phyloP scores from a whole-genome alignment of 1,139 yeast genomes.

The Komagataea norvegica region DNA sequence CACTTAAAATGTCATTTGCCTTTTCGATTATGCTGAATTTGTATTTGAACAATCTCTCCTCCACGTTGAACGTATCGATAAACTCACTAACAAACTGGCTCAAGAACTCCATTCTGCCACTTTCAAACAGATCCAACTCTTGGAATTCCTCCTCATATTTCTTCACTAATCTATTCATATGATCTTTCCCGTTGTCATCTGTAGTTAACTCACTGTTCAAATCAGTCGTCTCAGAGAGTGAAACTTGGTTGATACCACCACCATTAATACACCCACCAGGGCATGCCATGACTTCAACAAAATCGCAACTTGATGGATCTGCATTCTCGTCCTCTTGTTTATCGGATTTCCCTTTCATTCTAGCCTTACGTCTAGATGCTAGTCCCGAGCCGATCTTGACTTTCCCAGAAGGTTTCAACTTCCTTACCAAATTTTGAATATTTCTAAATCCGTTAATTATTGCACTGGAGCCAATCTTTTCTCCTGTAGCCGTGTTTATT shows the following conservation, averaged over 20 bases:
- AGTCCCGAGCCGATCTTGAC: conserved; percentile 27
- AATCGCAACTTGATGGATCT: conserved; percentile 69
- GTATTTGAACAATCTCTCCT: conserved; percentile 41
- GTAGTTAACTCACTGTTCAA: conserved; percentile 15
- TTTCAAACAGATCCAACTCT: conserved; percentile 17
- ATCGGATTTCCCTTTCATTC: conserved; percentile 16
- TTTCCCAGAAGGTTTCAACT: conserved; percentile 49
- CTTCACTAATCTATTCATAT: conserved; percentile 14
- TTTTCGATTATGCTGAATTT: conserved; percentile 44
- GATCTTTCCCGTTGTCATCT: conserved; percentile 17
- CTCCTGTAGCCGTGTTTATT: conserved; percentile 30
- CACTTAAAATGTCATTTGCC: conserved; percentile 42
- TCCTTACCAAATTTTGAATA: conserved; percentile 87
- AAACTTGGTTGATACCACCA: conserved; percentile 75
- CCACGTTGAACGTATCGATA: conserved; percentile 37
- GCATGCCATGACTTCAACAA: conserved; percentile 96
- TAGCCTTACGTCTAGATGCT: conserved; percentile 31
- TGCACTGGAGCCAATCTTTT: conserved; percentile 58
- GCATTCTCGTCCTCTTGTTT: conserved; percentile 27
- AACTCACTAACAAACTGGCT: conserved; percentile 25
- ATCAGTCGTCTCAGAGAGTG: conserved; percentile 12
- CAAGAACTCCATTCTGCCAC: conserved; percentile 14
- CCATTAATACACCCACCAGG: conserved; percentile 98
- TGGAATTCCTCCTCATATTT: conserved; percentile 17
- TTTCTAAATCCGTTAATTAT: conserved; percentile 90